These are phyloP conservation scores for Funneliformis mosseae DNA, from an alignment of 192 early-diverging fungal genomes.

Conservation along the genomic window DNA sequence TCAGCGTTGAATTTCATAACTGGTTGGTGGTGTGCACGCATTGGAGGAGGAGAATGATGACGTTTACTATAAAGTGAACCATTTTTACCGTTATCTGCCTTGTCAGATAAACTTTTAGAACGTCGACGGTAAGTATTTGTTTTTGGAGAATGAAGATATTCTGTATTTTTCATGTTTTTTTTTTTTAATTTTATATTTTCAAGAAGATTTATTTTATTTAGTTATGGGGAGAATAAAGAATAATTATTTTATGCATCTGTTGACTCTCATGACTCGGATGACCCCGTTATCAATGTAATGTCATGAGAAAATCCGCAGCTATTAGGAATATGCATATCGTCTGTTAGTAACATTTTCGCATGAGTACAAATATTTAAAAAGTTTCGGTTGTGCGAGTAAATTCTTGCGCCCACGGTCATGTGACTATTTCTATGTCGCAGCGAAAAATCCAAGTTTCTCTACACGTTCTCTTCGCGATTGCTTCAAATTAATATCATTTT, in stretches of 20 bases:
- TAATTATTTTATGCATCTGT: neutral
- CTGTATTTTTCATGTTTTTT: neutral
- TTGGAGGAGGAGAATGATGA: conserved; percentile 30
- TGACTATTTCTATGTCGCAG: conserved; percentile 29
- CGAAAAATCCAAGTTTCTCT: conserved; percentile 63
- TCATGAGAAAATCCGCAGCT: no score
- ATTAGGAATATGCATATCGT: no score
- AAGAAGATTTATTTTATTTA: no score
- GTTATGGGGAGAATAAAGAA: neutral
- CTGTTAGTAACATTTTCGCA: no score
- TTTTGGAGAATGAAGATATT: conserved; percentile 17
- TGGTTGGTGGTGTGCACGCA: conserved; percentile 37
- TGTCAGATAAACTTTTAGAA: conserved; percentile 10
- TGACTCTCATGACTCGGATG: neutral
- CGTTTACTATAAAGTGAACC: neutral
- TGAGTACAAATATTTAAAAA: no score
- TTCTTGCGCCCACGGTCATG: no score
- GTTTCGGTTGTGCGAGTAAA: no score
- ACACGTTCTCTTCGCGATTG: conserved; percentile 45
- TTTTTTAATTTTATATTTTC: neutral
- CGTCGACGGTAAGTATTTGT: conserved; percentile 33
- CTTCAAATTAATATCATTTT: conserved; percentile 45
- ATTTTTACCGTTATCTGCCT: neutral
- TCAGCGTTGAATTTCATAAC: conserved; percentile 35
- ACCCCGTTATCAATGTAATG: no score